phyloP scores from a whole-genome alignment of 805 yeast genomes.

The Danielozyma ontarioensis region DNA sequence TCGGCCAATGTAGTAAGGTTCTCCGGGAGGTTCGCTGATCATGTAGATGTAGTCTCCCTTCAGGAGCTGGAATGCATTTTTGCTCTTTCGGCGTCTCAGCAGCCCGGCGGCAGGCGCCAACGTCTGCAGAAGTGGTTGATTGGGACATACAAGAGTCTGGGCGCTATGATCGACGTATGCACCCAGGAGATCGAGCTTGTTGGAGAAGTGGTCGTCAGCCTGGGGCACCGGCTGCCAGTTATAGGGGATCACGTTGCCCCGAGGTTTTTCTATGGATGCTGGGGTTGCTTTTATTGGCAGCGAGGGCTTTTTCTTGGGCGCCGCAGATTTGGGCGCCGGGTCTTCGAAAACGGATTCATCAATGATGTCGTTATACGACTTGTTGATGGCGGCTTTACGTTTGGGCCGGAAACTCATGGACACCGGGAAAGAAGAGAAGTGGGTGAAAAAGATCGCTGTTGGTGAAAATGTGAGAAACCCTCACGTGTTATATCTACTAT shows the following conservation, averaged over 20 bases:
- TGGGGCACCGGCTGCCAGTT: slow-evolving; percentile 48
- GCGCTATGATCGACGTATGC: slow-evolving; percentile 36
- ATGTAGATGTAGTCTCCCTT: slow-evolving; percentile 72
- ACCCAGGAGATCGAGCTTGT: slow-evolving; percentile 33
- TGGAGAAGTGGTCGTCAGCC: slow-evolving; percentile 37
- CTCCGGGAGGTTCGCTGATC: slow-evolving; percentile 90
- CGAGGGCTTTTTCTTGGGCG: neutral
- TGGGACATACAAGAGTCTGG: slow-evolving; percentile 36
- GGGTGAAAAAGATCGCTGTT: too few species aligned
- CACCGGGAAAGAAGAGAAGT: neutral
- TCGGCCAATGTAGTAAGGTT: slow-evolving; percentile 86
- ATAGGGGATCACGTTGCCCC: slow-evolving; percentile 24
- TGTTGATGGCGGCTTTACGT: slow-evolving; percentile 33
- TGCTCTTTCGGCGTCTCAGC: neutral
- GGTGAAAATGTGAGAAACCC: neutral
- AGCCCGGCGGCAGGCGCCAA: neutral
- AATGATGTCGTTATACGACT: slow-evolving; percentile 27
- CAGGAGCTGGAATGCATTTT: slow-evolving; percentile 22
- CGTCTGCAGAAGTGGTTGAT: slow-evolving; percentile 14
- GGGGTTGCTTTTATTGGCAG: neutral
- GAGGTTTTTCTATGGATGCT: too few species aligned
- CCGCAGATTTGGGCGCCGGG: neutral
- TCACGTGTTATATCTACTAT: neutral
- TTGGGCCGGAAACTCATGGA: slow-evolving; percentile 20
- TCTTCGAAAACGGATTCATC: slow-evolving; percentile 25